Evolutionary conservation across 2,329 filamentous ascomycete genomes (phyloP), one percentile per base, ranked within the genome.

Genomic region (Macrophomina pseudophaseolina): DNA sequence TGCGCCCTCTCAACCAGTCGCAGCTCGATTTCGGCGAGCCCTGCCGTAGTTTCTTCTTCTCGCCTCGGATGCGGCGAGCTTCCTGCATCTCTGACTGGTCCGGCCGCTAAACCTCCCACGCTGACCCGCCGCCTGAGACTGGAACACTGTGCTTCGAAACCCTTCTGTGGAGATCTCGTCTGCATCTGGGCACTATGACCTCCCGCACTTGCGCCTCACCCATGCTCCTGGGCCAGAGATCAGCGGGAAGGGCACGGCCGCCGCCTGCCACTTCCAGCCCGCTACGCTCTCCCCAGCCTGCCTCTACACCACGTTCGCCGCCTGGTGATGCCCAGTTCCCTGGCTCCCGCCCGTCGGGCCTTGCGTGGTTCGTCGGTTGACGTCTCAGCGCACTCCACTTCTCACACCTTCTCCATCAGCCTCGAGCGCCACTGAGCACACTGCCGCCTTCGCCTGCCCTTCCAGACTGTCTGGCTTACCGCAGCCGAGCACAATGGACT

Each of bases 401-500:
- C 56, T 59, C 56, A 48, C 56, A 59, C 56, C 30, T 23, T 35
- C 28, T 35, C 56, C 56, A 33, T 48, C 16, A 18, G 9, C 56
- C 28, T 16, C 28, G 9, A 32, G 56, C 40, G 28, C 40, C 7
- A 32, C 30, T 11, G 40, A 46, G 16, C 12, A n/a, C 7, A 9
- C 28, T 32, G 40, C 56, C 23, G 40, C 40, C 23, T 59, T 30
- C 23, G 23, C 18, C 35, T 59, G 40, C 7, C 35, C 42, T 59
- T 59, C 56, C 56, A 59, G 56, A 33, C 56, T 46, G 28, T 46
- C 38, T 59, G 40, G 40, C 56, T 59, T 59, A 59, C 56, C 8
- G 7, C 56, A 33, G 46, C 38, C 6, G 11, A 14, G 28, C 40
- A 59, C 23, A 1, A 48, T 30, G 28, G 40, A 32, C 14, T 46